Evolutionary conservation across 2,329 filamentous ascomycete species (phyloP).

Genomic region (Thielaviopsis musarum): DNA sequence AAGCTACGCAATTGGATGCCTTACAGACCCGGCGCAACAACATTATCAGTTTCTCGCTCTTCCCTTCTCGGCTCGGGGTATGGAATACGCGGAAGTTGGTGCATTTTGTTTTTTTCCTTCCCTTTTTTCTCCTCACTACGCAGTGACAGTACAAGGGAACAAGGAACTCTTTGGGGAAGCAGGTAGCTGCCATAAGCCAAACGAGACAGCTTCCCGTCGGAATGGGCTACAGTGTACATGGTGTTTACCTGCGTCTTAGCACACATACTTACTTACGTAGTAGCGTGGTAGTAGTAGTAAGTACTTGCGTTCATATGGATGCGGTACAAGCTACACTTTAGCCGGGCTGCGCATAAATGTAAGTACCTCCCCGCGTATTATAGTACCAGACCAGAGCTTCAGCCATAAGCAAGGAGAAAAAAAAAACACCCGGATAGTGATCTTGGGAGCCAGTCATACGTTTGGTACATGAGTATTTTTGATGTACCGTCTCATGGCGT

Average conservation of each 20-base stretch:
- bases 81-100: too few relatives aligned
- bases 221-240: too few relatives aligned
- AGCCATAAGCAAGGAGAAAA: neutral
- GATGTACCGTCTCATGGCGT: neutral
- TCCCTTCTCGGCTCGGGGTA: neutral
- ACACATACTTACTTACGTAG: too few relatives aligned
- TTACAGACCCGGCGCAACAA: neutral
- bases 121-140: too few relatives aligned
- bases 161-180: too few relatives aligned
- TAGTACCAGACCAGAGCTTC: neutral
- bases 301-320: neutral
- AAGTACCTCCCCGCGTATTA: neutral
- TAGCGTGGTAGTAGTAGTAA: too few relatives aligned
- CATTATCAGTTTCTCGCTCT: neutral
- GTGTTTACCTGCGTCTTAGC: too few relatives aligned
- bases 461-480: neutral
- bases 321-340: neutral
- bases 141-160: too few relatives aligned
- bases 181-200: too few relatives aligned
- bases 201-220: too few relatives aligned
- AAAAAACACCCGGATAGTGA: neutral
- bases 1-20: constrained; percentile 11
- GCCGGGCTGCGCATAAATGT: neutral
- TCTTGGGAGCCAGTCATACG: neutral
- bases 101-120: too few relatives aligned